Percentiles rank a stretch among this genome's conserved stretches.
Evolutionary conservation across 2,329 filamentous ascomycete genomes (phyloP).

Genomic region (Arthrocladium fulminans): DNA sequence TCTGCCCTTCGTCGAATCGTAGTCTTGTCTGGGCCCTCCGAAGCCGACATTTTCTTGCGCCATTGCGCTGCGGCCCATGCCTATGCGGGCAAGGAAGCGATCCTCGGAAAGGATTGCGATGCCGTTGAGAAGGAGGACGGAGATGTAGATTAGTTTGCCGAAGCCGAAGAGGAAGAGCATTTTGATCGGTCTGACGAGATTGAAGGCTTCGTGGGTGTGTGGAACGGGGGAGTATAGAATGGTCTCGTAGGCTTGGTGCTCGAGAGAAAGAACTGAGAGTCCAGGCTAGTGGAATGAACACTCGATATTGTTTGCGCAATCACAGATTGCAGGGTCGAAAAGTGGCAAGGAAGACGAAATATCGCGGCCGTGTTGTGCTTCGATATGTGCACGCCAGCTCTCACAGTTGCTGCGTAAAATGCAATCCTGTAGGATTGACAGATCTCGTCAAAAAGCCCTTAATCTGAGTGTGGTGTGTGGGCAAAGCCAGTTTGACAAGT

Average conservation of each 20-base stretch:
- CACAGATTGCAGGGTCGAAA: no score
- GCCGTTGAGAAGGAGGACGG: slow-evolving; percentile 80
- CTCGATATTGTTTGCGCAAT: no score
- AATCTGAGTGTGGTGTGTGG: background rate
- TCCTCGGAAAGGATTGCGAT: slow-evolving; percentile 92
- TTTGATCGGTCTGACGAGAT: no score
- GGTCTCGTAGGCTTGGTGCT: background rate
- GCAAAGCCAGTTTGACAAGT: slow-evolving; percentile 4
- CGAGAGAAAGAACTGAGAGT: no score
- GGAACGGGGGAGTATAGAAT: background rate
- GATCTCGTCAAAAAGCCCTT: no score
- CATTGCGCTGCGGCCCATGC: slow-evolving; percentile 10
- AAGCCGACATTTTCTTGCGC: slow-evolving; percentile 60
- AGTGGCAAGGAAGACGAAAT: no score
- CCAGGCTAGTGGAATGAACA: no score
- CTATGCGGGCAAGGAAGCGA: slow-evolving; percentile 75
- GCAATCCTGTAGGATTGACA: no score
- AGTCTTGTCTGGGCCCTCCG: slow-evolving; percentile 55
- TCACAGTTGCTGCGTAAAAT: no score
- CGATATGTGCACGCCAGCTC: no score
- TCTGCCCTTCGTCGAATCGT: slow-evolving; percentile 75
- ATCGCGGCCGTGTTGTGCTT: no score
- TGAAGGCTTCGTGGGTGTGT: no score
- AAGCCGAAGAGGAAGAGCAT: slow-evolving; percentile 23
- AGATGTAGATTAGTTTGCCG: slow-evolving; percentile 24